Evolutionary conservation across 163 green algal genomes (phyloP).

Genomic region (Chlorella variabilis): DNA sequence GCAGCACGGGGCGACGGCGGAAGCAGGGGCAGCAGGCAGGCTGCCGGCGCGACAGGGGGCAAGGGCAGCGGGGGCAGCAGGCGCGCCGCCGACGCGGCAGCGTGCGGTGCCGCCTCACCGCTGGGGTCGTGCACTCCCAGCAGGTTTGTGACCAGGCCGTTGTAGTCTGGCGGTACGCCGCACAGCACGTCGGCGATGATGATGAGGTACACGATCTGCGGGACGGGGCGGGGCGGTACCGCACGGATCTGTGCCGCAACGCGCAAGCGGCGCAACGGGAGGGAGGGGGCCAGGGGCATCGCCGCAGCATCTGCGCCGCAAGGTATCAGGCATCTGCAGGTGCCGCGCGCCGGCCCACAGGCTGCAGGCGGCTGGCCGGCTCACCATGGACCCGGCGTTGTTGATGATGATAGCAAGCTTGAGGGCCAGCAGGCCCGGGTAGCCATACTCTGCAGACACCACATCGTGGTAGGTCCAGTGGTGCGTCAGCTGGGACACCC

Average conservation of each 20-base stretch:
- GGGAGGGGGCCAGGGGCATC: too few species aligned
- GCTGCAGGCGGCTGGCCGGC: too few species aligned
- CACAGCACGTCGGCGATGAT: constrained; percentile 60
- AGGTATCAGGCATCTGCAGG: too few species aligned
- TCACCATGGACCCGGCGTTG: constrained; percentile 49
- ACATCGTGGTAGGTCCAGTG: constrained; percentile 50
- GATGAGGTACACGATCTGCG: constrained; percentile 56
- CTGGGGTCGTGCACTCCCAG: constrained; percentile 40
- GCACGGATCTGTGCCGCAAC: too few species aligned
- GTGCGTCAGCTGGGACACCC: constrained; percentile 23
- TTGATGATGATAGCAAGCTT: constrained; percentile 46
- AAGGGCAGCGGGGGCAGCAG: too few species aligned
- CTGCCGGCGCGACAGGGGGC: background rate
- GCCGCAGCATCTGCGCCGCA: too few species aligned
- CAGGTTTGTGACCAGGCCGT: constrained; percentile 55
- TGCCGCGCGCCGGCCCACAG: too few species aligned
- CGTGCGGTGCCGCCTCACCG: background rate
- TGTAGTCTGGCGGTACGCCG: constrained; percentile 52
- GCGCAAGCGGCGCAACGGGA: too few species aligned
- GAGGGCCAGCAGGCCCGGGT: constrained; percentile 20
- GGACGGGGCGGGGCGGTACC: too few species aligned
- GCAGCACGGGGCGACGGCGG: background rate
- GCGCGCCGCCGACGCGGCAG: too few species aligned
- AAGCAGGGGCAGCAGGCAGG: too few species aligned
- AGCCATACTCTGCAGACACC: constrained; percentile 38